Conservation (phyloP, 129 eudicot genomes). For the Silybum marianum region DNA sequence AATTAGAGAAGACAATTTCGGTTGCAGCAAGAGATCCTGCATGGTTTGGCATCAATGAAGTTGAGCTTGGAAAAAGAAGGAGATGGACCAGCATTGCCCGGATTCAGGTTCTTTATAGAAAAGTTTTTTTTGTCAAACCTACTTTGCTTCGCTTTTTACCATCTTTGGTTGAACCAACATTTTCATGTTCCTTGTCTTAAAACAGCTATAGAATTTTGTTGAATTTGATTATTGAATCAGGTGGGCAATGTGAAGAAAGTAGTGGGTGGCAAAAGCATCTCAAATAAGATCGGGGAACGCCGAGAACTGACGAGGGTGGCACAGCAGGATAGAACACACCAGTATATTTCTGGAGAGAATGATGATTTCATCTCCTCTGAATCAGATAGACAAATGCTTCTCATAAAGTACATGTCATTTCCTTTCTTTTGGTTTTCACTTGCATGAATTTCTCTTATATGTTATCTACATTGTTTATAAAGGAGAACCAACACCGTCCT, state of each 20-base stretch:
- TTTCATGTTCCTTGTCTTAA: neutral
- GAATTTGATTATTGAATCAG: neutral
- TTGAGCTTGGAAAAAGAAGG: conserved; percentile 62
- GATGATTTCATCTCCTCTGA: conserved; percentile 2
- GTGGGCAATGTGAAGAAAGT: conserved; percentile 4
- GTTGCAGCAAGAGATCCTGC: conserved; percentile 67
- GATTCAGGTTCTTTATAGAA: conserved; percentile 42
- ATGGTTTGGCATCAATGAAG: conserved; percentile 50
- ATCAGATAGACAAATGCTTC: conserved; percentile 1
- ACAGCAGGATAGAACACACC: neutral
- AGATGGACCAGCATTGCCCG: conserved; percentile 71
- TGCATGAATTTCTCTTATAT: neutral
- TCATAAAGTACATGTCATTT: neutral
- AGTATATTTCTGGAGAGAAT: neutral
- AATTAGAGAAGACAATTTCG: conserved; percentile 58
- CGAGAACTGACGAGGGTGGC: neutral
- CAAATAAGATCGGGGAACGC: neutral
- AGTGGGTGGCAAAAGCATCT: neutral
- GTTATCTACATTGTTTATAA: neutral
- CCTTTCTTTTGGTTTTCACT: neutral
- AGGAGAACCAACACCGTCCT: too few species aligned
- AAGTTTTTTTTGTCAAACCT: neutral
- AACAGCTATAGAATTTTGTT: neutral
- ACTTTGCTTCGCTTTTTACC: neutral
- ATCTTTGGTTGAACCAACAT: neutral